phyloP scores from a whole-genome alignment of 2,329 filamentous ascomycete genomes.

The Hypoxylon sp. region DNA sequence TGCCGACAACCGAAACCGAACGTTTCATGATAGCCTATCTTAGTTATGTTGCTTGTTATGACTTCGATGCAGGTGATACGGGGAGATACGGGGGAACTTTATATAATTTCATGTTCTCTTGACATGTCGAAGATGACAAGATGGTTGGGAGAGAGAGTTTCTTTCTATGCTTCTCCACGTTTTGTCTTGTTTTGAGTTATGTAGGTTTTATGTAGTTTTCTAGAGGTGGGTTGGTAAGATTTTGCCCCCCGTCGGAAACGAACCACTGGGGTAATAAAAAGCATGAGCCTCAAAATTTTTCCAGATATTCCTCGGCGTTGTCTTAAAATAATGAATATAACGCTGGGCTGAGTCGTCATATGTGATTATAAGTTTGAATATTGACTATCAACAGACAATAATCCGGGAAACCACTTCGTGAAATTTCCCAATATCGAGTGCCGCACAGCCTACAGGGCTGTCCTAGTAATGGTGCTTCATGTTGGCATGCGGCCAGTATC shows the following conservation, averaged over 20 bases:
- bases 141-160: neutral
- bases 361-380: slow-evolving; percentile 16
- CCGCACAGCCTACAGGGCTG: neutral
- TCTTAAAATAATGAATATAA: slow-evolving; percentile 41
- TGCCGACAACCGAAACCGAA: slow-evolving; percentile 3
- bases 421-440: neutral
- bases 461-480: neutral
- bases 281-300: slow-evolving; percentile 19
- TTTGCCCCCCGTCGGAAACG: slow-evolving; percentile 10
- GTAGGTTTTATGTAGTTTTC: slow-evolving; percentile 1
- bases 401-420: neutral
- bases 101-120: neutral
- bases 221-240: too few relatives aligned
- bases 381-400: slow-evolving; percentile 22
- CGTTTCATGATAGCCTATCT: slow-evolving; percentile 22
- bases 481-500: slow-evolving; percentile 27
- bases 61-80: slow-evolving; percentile 11
- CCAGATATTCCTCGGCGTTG: slow-evolving; percentile 32
- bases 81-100: neutral
- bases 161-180: slow-evolving; percentile 19
- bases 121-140: slow-evolving; percentile 12
- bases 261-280: slow-evolving; percentile 15
- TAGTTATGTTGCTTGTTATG: slow-evolving; percentile 5
- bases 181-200: slow-evolving; percentile 19
- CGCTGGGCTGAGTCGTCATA: slow-evolving; percentile 17